Base-by-base conservation (phyloP, 2,329 filamentous ascomycete species). In the Chaetomium globosum region DNA sequence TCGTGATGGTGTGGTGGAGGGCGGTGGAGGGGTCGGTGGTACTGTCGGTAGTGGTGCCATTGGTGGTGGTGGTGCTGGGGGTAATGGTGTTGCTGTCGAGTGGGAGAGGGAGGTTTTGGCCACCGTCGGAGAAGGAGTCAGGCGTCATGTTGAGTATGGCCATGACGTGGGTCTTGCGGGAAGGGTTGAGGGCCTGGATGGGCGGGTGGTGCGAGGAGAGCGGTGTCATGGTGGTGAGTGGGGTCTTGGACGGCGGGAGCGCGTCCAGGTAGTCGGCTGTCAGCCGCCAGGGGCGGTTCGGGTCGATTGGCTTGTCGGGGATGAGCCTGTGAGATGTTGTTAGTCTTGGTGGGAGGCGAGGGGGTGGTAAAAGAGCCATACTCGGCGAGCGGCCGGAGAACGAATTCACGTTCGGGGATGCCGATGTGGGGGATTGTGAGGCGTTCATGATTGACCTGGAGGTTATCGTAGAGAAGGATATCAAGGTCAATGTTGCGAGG, bases 91-190 rank as follows among this genome's bases (percentile, higher is more conserved):
- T 43, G 39, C 16, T 43, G 39, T 16, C 39, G 13, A 16, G 13
- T 5, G 16, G 39, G n/a, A 21, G 46, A 19, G 46, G 21, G 21
- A 48, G 19, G 75, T 93, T 85, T 9, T 81, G 73, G 9, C 93
- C 93, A 61, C 93, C 94, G 74, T 98, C 93, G 0, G 94, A 98
- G 80, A 99, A 99, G 10, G 94, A 98, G 78, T 99, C 94, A 0
- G 94, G 94, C 0, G 95, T 98, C 60, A 96, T 80, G 77, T 99
- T 99, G 54, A 98, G 82, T 69, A 99, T 96, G 62, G 91, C 91
- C 95, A 99, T 99, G 70, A 97, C 79, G 54, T 87, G 86, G 0
- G 94, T 97, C 61, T 80, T 82, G 56, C 88, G 85, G 54, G 82
- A 80, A 7, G 82, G 78, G 36, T 80, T 78, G 33, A 87, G 78